Conservation (phyloP, 2,329 filamentous ascomycete species). For the Pseudopithomyces maydicus region DNA sequence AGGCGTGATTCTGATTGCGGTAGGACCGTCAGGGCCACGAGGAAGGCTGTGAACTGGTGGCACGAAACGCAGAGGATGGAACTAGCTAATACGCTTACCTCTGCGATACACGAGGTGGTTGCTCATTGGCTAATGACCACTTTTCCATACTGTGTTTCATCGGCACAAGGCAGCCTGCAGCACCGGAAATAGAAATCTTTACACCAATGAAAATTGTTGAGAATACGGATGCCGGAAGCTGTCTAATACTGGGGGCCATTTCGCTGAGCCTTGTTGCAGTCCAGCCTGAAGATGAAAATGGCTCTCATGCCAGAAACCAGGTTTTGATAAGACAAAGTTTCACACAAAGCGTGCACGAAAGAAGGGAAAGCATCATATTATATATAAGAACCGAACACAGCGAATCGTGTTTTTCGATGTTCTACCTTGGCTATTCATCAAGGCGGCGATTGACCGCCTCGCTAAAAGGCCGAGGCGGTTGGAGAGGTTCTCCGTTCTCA, state of each 20-base stretch:
- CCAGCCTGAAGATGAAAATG: background rate
- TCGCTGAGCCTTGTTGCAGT: background rate
- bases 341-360: background rate
- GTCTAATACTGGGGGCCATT: slow-evolving; percentile 6
- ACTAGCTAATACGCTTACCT: background rate
- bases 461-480: slow-evolving; percentile 33
- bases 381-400: background rate
- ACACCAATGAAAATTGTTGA: background rate
- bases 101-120: background rate
- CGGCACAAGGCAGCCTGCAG: background rate
- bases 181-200: slow-evolving; percentile 5
- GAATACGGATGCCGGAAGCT: background rate
- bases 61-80: background rate
- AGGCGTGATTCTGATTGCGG: background rate
- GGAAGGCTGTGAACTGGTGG: slow-evolving; percentile 8
- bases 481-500: slow-evolving; percentile 33
- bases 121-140: background rate
- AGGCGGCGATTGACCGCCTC: slow-evolving; percentile 33
- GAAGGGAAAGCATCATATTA: background rate
- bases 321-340: background rate
- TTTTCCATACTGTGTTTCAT: background rate
- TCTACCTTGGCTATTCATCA: slow-evolving; percentile 20
- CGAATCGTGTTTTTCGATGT: background rate
- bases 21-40: background rate
- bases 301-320: background rate